Evolutionary conservation across 441 rosid genomes (phyloP).

Genomic region (Flueggea neowawraea): DNA sequence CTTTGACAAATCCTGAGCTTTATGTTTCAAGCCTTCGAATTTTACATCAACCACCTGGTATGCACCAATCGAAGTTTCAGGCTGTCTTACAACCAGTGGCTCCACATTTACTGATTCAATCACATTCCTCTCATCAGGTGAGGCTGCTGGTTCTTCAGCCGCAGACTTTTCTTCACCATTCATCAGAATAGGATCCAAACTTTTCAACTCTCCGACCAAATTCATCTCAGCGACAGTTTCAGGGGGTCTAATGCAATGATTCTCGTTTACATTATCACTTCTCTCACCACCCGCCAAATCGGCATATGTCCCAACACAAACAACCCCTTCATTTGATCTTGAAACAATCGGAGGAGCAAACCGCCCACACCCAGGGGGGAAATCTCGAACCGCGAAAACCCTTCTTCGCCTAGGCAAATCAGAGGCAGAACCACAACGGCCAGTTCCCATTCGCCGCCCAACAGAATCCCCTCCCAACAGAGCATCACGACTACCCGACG

Average conservation of each 20-base stretch:
- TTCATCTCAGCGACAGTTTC: not conserved
- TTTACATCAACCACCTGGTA: too few relatives aligned
- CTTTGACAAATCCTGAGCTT: too few relatives aligned
- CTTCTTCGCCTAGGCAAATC: conserved; percentile 33
- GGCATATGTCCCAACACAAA: not conserved
- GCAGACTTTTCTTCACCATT: not conserved
- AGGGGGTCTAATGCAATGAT: too few relatives aligned
- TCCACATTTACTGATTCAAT: not conserved
- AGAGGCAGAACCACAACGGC: conserved; percentile 13
- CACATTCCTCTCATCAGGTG: not conserved
- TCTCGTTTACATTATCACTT: not conserved
- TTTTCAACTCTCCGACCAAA: conserved; percentile 4
- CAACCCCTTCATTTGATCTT: conserved; percentile 8
- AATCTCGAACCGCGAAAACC: conserved; percentile 47
- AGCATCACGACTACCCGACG: conserved; percentile 18
- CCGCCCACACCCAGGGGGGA: conserved; percentile 64
- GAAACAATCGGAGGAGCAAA: conserved; percentile 9
- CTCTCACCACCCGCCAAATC: conserved; percentile 3
- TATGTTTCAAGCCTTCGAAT: too few relatives aligned
- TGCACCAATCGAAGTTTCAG: too few relatives aligned
- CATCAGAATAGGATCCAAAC: not conserved
- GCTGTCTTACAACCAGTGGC: not conserved
- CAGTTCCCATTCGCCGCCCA: too few relatives aligned
- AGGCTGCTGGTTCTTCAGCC: not conserved
- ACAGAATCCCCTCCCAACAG: too few relatives aligned